phyloP scores from a whole-genome alignment of 495 filamentous ascomycete species.

The Cairneyella variabilis region DNA sequence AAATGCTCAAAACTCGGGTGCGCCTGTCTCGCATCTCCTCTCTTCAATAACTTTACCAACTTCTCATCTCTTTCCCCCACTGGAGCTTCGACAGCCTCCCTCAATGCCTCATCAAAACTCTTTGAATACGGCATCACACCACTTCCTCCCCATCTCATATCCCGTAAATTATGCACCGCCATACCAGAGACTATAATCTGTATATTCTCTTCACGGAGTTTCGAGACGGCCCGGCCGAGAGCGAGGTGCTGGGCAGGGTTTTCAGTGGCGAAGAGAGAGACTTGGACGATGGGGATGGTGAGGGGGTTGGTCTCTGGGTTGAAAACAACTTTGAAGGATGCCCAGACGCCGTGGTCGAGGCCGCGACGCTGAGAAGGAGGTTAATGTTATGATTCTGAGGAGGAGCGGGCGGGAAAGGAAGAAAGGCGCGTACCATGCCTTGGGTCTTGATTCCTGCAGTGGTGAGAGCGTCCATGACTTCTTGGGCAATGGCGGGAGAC shows the following conservation, averaged over 20 bases:
- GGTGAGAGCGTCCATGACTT: slow-evolving; percentile 56
- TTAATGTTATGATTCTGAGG: too few species aligned
- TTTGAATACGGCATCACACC: slow-evolving; percentile 59
- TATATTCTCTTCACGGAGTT: slow-evolving; percentile 67
- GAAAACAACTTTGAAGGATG: slow-evolving; percentile 45
- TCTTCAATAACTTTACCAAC: slow-evolving; percentile 55
- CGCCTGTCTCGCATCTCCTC: slow-evolving; percentile 67
- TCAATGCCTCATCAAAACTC: slow-evolving; percentile 76
- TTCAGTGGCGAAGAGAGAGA: slow-evolving; percentile 68
- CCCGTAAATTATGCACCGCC: slow-evolving; percentile 83
- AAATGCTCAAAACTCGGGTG: slow-evolving; percentile 82
- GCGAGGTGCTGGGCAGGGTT: slow-evolving; percentile 67
- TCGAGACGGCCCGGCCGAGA: slow-evolving; percentile 64
- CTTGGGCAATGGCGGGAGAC: slow-evolving; percentile 59
- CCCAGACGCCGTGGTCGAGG: slow-evolving; percentile 70
- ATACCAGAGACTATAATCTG: slow-evolving; percentile 78
- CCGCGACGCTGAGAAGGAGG: too few species aligned
- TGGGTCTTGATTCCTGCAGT: slow-evolving; percentile 60
- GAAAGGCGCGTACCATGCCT: too few species aligned
- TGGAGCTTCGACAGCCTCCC: slow-evolving; percentile 53
- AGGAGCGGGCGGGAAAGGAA: too few species aligned
- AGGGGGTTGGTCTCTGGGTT: slow-evolving; percentile 69
- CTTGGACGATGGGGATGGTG: slow-evolving; percentile 74
- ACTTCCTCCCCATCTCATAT: slow-evolving; percentile 45
- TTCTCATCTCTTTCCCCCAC: slow-evolving; percentile 53